Evolutionary conservation across 768 basidiomycete genomes (phyloP).

Genomic region (Coprinopsis cinerea): DNA sequence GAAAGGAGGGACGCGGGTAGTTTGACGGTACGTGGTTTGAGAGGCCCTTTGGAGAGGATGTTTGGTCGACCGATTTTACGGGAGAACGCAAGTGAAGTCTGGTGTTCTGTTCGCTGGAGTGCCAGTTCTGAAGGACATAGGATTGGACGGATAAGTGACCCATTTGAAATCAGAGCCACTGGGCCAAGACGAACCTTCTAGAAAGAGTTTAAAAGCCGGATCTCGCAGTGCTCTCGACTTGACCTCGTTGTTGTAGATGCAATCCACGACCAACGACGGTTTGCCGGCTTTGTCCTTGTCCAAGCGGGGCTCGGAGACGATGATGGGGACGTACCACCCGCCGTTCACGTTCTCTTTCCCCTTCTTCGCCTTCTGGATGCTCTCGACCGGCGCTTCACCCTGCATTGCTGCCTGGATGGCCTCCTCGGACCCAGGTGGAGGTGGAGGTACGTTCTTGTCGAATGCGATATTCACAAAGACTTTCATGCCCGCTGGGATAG

Average conservation of each 20-base stretch:
- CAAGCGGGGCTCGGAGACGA: conserved; percentile 57
- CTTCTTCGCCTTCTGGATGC: too few relatives aligned
- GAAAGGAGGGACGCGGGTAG: conserved; percentile 42
- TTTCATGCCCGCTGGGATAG: conserved; percentile 47
- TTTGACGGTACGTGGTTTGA: conserved; percentile 48
- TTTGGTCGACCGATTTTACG: conserved; percentile 70
- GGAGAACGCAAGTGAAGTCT: conserved; percentile 54
- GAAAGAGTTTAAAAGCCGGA: conserved; percentile 59
- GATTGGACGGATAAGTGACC: neutral
- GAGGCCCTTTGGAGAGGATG: conserved; percentile 70
- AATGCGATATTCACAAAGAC: conserved; percentile 74
- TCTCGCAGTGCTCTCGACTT: conserved; percentile 56
- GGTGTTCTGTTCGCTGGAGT: conserved; percentile 60
- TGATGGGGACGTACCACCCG: conserved; percentile 62
- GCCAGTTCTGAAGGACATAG: conserved; percentile 47
- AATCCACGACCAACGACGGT: conserved; percentile 66
- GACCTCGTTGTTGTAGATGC: conserved; percentile 54
- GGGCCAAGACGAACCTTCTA: conserved; percentile 47
- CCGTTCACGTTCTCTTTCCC: conserved; percentile 30
- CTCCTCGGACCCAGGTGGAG: conserved; percentile 55
- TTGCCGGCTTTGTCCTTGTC: conserved; percentile 78
- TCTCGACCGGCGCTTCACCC: conserved; percentile 29
- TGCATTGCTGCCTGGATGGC: conserved; percentile 53
- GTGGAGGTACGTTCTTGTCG: conserved; percentile 62
- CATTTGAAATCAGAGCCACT: neutral